A percentile compares a stretch with the other conserved stretches of the same genome.
Conservation (phyloP, 352 stramenopile species). For the Pythium aquatile region DNA sequence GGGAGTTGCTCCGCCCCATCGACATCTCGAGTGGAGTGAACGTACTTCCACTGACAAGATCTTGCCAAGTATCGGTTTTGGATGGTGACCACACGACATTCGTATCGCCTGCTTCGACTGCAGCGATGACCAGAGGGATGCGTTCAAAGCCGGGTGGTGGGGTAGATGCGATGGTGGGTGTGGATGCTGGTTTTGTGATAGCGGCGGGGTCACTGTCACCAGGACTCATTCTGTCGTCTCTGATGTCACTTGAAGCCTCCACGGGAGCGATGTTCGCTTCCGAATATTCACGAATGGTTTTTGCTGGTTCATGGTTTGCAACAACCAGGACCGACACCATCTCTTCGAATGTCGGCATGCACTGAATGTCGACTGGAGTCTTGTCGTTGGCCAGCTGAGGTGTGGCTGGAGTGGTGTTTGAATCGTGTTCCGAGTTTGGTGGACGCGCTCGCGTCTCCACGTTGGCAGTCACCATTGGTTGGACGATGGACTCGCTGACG, state of each 20-base stretch:
- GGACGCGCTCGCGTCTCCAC: too few relatives aligned
- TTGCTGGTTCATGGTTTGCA: not conserved
- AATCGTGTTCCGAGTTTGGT: too few relatives aligned
- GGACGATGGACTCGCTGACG: not conserved
- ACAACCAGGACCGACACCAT: too few relatives aligned
- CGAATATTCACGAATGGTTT: not conserved
- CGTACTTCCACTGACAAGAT: not conserved
- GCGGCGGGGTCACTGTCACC: not conserved
- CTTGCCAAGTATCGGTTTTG: conserved; percentile 17
- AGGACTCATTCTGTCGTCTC: not conserved
- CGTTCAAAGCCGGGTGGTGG: not conserved
- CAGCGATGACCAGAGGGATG: not conserved
- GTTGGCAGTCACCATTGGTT: too few relatives aligned
- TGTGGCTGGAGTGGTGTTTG: too few relatives aligned
- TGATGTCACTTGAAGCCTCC: not conserved
- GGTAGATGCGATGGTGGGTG: not conserved
- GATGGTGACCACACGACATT: not conserved
- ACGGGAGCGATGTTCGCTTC: not conserved
- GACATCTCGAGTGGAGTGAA: not conserved
- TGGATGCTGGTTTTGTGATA: not conserved
- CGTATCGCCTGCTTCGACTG: not conserved
- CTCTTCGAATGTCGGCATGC: too few relatives aligned
- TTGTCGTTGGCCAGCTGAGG: too few relatives aligned
- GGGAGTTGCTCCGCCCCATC: not conserved
- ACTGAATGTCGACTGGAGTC: too few relatives aligned